Conservation (phyloP, 306 rosid species). For the Trichosanthes cucumerina region DNA sequence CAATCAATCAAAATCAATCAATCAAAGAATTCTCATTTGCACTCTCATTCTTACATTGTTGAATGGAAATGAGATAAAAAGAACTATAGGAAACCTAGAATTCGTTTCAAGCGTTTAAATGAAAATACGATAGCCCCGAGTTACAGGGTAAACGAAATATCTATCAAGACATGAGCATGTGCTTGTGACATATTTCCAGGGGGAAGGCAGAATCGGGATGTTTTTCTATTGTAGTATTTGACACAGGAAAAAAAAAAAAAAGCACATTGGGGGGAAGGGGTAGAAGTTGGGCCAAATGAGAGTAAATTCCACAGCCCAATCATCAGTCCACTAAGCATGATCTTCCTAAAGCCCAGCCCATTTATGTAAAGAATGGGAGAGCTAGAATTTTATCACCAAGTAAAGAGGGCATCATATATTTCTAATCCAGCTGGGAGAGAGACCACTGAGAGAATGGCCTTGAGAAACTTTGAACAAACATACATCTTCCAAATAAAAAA, state of each 20-base stretch:
- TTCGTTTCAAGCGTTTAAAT: neutral
- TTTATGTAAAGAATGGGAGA: neutral
- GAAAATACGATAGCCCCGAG: neutral
- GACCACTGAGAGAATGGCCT: slow-evolving; percentile 7
- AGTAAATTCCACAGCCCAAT: neutral
- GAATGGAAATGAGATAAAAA: neutral
- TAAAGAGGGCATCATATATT: neutral
- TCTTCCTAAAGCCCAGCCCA: slow-evolving; percentile 3
- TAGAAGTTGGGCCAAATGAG: neutral
- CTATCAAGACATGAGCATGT: neutral
- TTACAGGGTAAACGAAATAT: neutral
- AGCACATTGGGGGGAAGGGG: no score
- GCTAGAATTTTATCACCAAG: neutral
- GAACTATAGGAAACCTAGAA: neutral
- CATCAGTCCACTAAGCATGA: neutral
- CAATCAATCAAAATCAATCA: neutral
- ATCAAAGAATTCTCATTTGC: neutral
- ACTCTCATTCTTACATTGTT: neutral
- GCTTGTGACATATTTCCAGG: neutral
- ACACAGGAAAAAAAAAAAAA: no score
- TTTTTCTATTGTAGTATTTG: no score
- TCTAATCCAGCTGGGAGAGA: neutral
- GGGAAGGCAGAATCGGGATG: no score
- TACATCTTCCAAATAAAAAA: neutral
- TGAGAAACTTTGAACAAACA: slow-evolving; percentile 9